phyloP scores from a whole-genome alignment of 2,329 filamentous ascomycete species.

The Curvularia sp. region DNA sequence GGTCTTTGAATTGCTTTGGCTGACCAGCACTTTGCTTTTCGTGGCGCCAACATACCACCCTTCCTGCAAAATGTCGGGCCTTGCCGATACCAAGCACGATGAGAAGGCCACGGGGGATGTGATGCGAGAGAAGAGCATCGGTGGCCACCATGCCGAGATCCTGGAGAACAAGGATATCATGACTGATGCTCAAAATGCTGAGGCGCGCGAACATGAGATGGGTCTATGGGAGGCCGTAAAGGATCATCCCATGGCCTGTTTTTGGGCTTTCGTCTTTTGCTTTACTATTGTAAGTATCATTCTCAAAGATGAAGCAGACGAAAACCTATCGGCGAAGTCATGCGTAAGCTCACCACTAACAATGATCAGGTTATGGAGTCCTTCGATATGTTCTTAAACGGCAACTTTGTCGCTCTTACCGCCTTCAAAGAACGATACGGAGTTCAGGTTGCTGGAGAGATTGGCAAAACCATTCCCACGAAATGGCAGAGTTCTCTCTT shows the following conservation, averaged over 20 bases:
- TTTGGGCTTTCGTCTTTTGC: constrained; percentile 63
- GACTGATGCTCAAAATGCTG: constrained; percentile 60
- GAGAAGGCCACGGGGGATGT: constrained; percentile 5
- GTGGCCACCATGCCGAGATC: constrained; percentile 20
- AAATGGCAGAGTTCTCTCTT: constrained; percentile 66
- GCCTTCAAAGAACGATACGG: constrained; percentile 59
- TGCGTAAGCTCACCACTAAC: neutral
- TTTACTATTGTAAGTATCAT: constrained; percentile 58
- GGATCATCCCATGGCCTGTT: constrained; percentile 60
- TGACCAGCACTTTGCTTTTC: constrained; percentile 17
- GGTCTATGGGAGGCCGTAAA: constrained; percentile 56
- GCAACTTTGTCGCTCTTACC: constrained; percentile 62
- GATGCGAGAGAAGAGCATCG: constrained; percentile 11
- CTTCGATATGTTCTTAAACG: constrained; percentile 67
- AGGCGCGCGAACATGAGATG: constrained; percentile 62
- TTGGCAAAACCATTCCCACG: constrained; percentile 54
- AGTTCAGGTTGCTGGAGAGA: constrained; percentile 40
- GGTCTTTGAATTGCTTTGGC: constrained; percentile 13
- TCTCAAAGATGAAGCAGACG: no score
- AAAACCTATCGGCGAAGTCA: no score
- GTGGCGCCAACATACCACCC: constrained; percentile 12
- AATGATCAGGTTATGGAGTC: constrained; percentile 66
- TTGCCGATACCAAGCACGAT: constrained; percentile 13
- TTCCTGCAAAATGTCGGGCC: constrained; percentile 18
- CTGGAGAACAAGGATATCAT: constrained; percentile 32